These are phyloP conservation scores for Huntiella omanensis DNA, from an alignment of 2,329 filamentous ascomycete genomes.

Conservation along the genomic window DNA sequence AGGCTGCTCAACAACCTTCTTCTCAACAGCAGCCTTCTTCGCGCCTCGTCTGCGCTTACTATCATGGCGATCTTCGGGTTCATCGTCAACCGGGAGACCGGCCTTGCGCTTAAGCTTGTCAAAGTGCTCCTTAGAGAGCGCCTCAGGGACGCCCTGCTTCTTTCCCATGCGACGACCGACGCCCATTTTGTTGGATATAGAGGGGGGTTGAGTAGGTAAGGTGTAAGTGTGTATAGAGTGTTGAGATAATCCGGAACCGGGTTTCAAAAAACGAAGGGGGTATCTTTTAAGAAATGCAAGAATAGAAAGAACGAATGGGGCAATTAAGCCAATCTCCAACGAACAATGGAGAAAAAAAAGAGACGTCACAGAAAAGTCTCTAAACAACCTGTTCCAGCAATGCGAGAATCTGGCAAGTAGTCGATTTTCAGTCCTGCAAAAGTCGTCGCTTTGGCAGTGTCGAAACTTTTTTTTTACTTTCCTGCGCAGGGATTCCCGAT, in stretches of 20 bases:
- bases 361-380: not conserved
- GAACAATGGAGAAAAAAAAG: conserved; percentile 2
- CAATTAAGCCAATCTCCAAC: not conserved
- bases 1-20: conserved; percentile 13
- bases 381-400: no score
- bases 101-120: conserved; percentile 74
- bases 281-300: not conserved
- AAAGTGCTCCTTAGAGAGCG: conserved; percentile 63
- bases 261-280: not conserved
- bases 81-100: conserved; percentile 43
- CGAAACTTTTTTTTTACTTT: conserved; percentile 21
- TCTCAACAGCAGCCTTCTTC: conserved; percentile 18
- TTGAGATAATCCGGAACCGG: not conserved
- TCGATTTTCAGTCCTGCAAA: not conserved
- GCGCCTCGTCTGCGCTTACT: conserved; percentile 37
- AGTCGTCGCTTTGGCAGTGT: conserved; percentile 14
- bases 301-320: not conserved
- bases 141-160: conserved; percentile 76
- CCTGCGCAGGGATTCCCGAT: conserved; percentile 5
- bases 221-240: not conserved
- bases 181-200: conserved; percentile 46
- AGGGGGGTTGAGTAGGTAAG: not conserved
- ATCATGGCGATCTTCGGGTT: conserved; percentile 32
- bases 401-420: no score
- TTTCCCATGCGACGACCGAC: conserved; percentile 82